phyloP scores from a whole-genome alignment of 1,284 basidiomycete species.

The Leccinum cinnamomeum region DNA sequence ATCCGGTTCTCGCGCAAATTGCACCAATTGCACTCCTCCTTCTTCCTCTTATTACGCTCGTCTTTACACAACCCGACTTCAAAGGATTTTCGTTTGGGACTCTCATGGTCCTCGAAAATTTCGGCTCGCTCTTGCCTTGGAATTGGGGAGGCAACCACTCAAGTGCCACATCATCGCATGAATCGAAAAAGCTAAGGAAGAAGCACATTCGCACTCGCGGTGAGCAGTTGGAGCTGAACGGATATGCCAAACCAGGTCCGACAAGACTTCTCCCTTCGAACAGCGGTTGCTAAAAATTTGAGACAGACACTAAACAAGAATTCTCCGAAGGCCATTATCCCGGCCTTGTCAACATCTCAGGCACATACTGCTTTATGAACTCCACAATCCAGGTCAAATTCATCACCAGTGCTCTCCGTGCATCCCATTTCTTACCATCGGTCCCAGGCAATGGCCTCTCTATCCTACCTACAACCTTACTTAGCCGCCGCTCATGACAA shows the following conservation, averaged over 20 bases:
- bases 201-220: slow-evolving; percentile 50
- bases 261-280: neutral
- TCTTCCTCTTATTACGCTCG: slow-evolving; percentile 51
- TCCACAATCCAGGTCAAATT: slow-evolving; percentile 80
- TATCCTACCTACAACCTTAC: slow-evolving; percentile 74
- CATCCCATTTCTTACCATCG: slow-evolving; percentile 14
- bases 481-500: slow-evolving; percentile 70
- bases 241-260: slow-evolving; percentile 33
- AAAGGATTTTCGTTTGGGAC: slow-evolving; percentile 23
- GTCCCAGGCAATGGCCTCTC: slow-evolving; percentile 76
- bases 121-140: slow-evolving; percentile 57
- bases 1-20: slow-evolving; percentile 46
- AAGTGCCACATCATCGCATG: slow-evolving; percentile 32
- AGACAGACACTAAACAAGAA: slow-evolving; percentile 27
- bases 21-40: slow-evolving; percentile 55
- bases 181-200: slow-evolving; percentile 48
- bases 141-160: slow-evolving; percentile 47
- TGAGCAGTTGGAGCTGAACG: slow-evolving; percentile 53
- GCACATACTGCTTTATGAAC: slow-evolving; percentile 95
- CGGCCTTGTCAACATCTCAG: slow-evolving; percentile 90
- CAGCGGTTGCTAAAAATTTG: slow-evolving; percentile 1
- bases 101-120: slow-evolving; percentile 56
- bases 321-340: slow-evolving; percentile 63
- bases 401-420: neutral
- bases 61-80: slow-evolving; percentile 36